Percentiles rank a stretch among this genome's conserved stretches.
These are phyloP conservation scores for Suhomyces atakaporum DNA, from an alignment of 1,139 yeast species.

Conservation along the genomic window DNA sequence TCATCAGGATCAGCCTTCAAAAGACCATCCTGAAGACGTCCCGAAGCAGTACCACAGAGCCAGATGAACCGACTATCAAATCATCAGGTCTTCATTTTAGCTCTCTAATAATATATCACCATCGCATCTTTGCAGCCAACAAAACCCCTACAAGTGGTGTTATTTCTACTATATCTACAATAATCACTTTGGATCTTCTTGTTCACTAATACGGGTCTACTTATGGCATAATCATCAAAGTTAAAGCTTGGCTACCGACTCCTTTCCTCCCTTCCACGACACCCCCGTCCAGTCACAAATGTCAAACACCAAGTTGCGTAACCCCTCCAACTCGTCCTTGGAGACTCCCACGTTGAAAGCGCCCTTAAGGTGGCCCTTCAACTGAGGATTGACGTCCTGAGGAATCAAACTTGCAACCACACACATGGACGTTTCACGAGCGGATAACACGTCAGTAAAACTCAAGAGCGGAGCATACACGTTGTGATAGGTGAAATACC, in stretches of 20 bases:
- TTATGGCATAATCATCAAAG: background rate
- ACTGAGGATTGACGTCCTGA: constrained; percentile 92
- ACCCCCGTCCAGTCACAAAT: constrained; percentile 78
- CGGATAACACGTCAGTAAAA: constrained; percentile 59
- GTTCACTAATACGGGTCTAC: no score
- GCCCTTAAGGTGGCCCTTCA: constrained; percentile 87
- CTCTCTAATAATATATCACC: no score
- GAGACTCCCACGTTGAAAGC: constrained; percentile 81
- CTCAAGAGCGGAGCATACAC: constrained; percentile 81
- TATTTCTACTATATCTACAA: no score
- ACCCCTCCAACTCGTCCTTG: constrained; percentile 59
- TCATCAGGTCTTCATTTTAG: no score
- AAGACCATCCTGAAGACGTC: no score
- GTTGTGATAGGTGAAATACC: constrained; percentile 69
- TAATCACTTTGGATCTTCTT: background rate
- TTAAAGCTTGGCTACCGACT: constrained; percentile 58
- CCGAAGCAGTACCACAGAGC: no score
- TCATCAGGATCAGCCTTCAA: no score
- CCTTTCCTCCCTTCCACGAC: constrained; percentile 56
- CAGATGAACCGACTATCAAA: no score
- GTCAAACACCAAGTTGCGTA: constrained; percentile 63
- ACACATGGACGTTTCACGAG: constrained; percentile 74
- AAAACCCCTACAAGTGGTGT: no score
- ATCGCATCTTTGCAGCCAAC: no score
- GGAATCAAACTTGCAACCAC: constrained; percentile 83